Conservation (phyloP, 2,329 filamentous ascomycete species). For the Ceratocystis smalleyi region DNA sequence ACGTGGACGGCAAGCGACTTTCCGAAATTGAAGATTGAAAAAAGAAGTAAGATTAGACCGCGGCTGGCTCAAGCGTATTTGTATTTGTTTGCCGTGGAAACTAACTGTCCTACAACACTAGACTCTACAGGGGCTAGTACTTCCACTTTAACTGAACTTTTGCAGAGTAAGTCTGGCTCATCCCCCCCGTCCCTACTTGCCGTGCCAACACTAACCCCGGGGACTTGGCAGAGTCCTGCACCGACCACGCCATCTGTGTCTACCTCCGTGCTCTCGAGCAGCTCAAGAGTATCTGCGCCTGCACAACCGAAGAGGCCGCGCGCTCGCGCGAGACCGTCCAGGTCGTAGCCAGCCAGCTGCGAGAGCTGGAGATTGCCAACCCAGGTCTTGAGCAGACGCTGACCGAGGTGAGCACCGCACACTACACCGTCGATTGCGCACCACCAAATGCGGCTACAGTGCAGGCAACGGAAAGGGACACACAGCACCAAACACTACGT, state of each 20-base stretch:
- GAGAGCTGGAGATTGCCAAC: constrained; percentile 12
- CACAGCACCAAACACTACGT: constrained; percentile 2
- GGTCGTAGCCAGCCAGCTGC: constrained; percentile 10
- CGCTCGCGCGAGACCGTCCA: constrained; percentile 5
- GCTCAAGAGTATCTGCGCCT: constrained; percentile 7
- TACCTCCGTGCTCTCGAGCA: constrained; percentile 28
- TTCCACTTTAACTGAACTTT: constrained; percentile 5
- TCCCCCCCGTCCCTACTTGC: not conserved
- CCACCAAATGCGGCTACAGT: not conserved
- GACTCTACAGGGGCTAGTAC: not conserved
- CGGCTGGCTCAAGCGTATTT: not conserved
- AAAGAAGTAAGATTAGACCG: not conserved
- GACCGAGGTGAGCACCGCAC: not conserved
- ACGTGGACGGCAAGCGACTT: constrained; percentile 5
- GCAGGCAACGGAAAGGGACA: not conserved
- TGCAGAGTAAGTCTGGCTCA: constrained; percentile 9
- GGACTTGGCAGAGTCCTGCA: constrained; percentile 7
- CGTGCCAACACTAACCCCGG: not conserved
- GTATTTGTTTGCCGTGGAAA: not conserved
- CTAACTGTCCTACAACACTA: not conserved
- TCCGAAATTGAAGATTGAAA: not conserved
- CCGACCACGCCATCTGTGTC: constrained; percentile 20
- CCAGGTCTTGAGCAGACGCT: constrained; percentile 8
- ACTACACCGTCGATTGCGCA: not conserved
- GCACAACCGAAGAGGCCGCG: constrained; percentile 7